Conservation (phyloP, 2,329 filamentous ascomycete species). For the Gaeumannomyces tritici region DNA sequence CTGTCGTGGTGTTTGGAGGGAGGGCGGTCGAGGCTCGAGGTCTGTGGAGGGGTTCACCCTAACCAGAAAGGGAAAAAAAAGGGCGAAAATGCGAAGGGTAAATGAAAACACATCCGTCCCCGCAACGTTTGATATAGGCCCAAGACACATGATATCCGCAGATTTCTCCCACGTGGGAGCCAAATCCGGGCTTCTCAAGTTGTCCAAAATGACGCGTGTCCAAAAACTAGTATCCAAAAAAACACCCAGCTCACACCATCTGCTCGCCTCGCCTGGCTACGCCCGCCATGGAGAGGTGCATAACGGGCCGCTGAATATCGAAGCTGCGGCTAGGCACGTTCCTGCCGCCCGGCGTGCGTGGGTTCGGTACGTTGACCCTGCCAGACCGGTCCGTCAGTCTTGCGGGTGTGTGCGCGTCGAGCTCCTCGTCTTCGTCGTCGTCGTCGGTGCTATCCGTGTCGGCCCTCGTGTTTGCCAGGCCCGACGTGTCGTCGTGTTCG, state of each 20-base stretch:
- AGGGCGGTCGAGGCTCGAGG: too few relatives aligned
- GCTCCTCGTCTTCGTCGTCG: conserved; percentile 29
- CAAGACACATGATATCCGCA: too few relatives aligned
- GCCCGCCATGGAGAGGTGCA: conserved; percentile 22
- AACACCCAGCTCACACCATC: neutral
- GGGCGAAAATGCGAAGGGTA: too few relatives aligned
- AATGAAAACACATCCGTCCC: too few relatives aligned
- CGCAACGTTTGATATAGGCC: too few relatives aligned
- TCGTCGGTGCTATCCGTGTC: conserved; percentile 18
- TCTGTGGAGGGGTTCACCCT: too few relatives aligned
- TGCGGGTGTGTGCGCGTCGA: conserved; percentile 20
- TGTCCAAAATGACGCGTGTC: too few relatives aligned
- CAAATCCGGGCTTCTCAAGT: too few relatives aligned
- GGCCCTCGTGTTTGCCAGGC: neutral
- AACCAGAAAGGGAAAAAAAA: too few relatives aligned
- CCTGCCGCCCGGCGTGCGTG: conserved; percentile 42
- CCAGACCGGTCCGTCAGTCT: conserved; percentile 41
- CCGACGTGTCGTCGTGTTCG: conserved; percentile 40
- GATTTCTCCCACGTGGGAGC: too few relatives aligned
- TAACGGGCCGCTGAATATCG: conserved; percentile 37
- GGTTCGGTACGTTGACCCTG: conserved; percentile 48
- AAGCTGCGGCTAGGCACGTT: conserved; percentile 46
- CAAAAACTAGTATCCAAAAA: too few relatives aligned
- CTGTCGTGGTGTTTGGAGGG: too few relatives aligned
- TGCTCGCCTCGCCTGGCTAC: conserved; percentile 13